A percentile compares a stretch with the other conserved stretches of the same genome.
phyloP scores from a whole-genome alignment of 768 basidiomycete genomes.

The Lentinus brumalis region DNA sequence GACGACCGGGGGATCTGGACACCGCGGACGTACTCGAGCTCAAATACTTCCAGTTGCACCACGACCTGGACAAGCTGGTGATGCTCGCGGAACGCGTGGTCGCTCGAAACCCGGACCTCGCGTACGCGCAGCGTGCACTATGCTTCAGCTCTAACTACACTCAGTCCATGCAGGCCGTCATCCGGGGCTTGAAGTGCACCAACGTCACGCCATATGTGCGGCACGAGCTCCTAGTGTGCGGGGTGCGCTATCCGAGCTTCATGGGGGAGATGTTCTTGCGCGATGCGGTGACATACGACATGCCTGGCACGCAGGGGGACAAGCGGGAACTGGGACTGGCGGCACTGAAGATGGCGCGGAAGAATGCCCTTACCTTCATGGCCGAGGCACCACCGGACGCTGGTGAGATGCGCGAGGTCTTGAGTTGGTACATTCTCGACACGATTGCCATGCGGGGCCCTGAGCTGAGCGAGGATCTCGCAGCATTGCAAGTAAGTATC shows the following conservation, averaged over 20 bases:
- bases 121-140: slow-evolving; percentile 64
- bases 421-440: slow-evolving; percentile 60
- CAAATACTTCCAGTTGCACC: slow-evolving; percentile 52
- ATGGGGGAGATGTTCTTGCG: slow-evolving; percentile 43
- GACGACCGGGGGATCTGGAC: slow-evolving; percentile 43
- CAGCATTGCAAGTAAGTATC: slow-evolving; percentile 49
- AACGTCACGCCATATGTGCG: slow-evolving; percentile 57
- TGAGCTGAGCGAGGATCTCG: slow-evolving; percentile 49
- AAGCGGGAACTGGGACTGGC: slow-evolving; percentile 50
- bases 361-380: slow-evolving; percentile 59
- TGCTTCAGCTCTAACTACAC: slow-evolving; percentile 48
- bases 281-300: too few species aligned
- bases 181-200: slow-evolving; percentile 64
- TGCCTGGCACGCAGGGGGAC: slow-evolving; percentile 42
- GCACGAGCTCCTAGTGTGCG: slow-evolving; percentile 22
- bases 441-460: slow-evolving; percentile 52
- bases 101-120: slow-evolving; percentile 53
- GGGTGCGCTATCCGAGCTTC: slow-evolving; percentile 47
- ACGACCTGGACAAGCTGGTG: slow-evolving; percentile 48
- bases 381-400: slow-evolving; percentile 61
- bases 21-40: slow-evolving; percentile 65
- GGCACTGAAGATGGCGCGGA: slow-evolving; percentile 56
- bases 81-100: slow-evolving; percentile 46
- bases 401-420: slow-evolving; percentile 55
- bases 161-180: slow-evolving; percentile 57